Base-by-base conservation (phyloP, 495 filamentous ascomycete species). In the Xylaria palmicola region DNA sequence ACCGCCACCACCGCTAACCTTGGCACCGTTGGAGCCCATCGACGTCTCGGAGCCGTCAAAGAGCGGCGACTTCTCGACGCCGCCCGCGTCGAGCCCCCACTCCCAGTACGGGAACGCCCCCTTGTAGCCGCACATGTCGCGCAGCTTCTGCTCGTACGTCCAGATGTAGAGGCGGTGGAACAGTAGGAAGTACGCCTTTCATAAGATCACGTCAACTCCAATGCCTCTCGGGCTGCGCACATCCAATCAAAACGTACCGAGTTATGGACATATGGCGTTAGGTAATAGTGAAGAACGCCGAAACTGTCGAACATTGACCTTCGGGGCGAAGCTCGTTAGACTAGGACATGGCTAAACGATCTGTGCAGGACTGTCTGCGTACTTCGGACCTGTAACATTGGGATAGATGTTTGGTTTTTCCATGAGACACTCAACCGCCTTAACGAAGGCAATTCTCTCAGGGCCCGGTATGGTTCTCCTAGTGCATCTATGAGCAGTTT, bases 41-140 rank as follows among this genome's bases (percentile, higher is more conserved):
- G 72, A 75, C 0, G 71, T 73, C 40, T 68, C 68, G 0, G 65
- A 56, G 6, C 69, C 64, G 51, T 75, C 71, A 43, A 77, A 77
- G 3, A 77, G 27, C 0, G 74, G 72, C 0, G 74, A 74, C 30
- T 62, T 60, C 29, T 66, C 66, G 17, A 68, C 71, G 49, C 62
- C 59, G 55, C 56, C 66, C 36, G 71, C 70, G 67, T 77, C 72
- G 2, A 74, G 68, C 3, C 72, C 73, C 75, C 74, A 76, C 63
- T 74, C 76, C 75, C 75, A 77, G 62, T 75, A 77, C 0, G 75
- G 73, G 37, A 76, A 68, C 4, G 75, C 56, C 22, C 75, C 74
- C 17, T 44, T 68, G 59, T 76, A 75, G 34, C 66, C 70, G 60
- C 75, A 77, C 61, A 72, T 55, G 13, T 64, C 56, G 30, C 74